Conservation (phyloP, 106 monocot genomes). For the Apostasia shenzhenica region DNA sequence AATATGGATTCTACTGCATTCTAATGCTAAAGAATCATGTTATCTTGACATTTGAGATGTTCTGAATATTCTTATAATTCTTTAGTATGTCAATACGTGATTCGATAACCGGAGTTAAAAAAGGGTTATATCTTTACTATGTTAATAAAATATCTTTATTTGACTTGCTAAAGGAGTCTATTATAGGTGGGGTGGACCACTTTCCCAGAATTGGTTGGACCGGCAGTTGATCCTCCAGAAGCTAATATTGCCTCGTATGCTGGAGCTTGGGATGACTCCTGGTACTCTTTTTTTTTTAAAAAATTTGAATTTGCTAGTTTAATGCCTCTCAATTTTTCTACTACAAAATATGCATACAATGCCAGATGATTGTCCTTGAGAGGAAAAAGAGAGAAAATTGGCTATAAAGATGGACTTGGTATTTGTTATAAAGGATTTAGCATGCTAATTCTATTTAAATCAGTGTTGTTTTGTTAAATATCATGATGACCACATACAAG, state of each 20-base stretch:
- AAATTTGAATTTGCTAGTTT: too few species aligned
- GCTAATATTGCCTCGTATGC: constrained; percentile 61
- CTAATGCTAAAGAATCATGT: not conserved
- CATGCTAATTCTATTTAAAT: too few species aligned
- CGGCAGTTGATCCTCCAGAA: constrained; percentile 73
- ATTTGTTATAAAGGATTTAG: too few species aligned
- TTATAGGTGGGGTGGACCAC: constrained; percentile 94
- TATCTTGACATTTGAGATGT: not conserved
- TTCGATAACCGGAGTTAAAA: not conserved
- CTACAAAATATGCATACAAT: too few species aligned
- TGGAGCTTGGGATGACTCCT: constrained; percentile 92
- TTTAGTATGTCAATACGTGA: not conserved
- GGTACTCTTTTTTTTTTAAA: constrained; percentile 36
- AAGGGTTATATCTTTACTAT: not conserved
- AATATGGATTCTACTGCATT: not conserved
- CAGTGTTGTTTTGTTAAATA: too few species aligned
- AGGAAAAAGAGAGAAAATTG: too few species aligned
- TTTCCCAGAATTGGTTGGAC: constrained; percentile 80
- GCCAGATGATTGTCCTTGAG: too few species aligned
- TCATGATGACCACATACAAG: too few species aligned
- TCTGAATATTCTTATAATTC: not conserved
- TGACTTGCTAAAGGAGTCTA: not conserved
- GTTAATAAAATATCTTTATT: not conserved
- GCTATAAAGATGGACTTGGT: too few species aligned
- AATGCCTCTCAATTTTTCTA: too few species aligned